Evolutionary conservation across 768 basidiomycete genomes (phyloP).

Genomic region (Suillus tomentosus): DNA sequence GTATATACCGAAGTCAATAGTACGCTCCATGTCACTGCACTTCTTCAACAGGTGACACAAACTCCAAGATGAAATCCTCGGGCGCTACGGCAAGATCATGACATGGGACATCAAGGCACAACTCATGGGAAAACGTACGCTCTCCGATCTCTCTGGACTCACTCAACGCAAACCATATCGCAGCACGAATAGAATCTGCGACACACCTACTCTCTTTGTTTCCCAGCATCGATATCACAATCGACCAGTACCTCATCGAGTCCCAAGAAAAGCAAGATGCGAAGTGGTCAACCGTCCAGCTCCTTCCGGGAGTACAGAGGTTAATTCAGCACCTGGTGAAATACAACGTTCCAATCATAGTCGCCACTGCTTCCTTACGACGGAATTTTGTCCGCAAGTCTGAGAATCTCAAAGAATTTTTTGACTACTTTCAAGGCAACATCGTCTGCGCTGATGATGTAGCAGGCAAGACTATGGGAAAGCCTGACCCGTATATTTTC

Average conservation of each 20-base stretch:
- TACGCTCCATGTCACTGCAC: slow-evolving; percentile 35
- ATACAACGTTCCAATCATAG: slow-evolving; percentile 72
- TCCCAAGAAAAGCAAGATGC: slow-evolving; percentile 60
- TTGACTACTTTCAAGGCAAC: slow-evolving; percentile 58
- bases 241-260: slow-evolving; percentile 59
- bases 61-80: slow-evolving; percentile 67
- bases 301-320: slow-evolving; percentile 72
- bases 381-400: slow-evolving; percentile 72
- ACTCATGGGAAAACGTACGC: slow-evolving; percentile 81
- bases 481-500: slow-evolving; percentile 86
- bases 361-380: slow-evolving; percentile 76
- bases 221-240: slow-evolving; percentile 66
- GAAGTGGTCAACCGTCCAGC: slow-evolving; percentile 67
- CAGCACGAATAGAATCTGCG: slow-evolving; percentile 67
- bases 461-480: slow-evolving; percentile 57
- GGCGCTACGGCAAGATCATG: slow-evolving; percentile 71
- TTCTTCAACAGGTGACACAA: not conserved
- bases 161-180: not conserved
- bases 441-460: slow-evolving; percentile 76
- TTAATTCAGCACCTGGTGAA: slow-evolving; percentile 69
- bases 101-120: slow-evolving; percentile 91
- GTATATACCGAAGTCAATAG: slow-evolving; percentile 81
- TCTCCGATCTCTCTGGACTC: not conserved
- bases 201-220: slow-evolving; percentile 76
- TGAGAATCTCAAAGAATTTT: slow-evolving; percentile 56